phyloP scores from a whole-genome alignment of 179 eudicot genomes.

The Spinacia oleracea region DNA sequence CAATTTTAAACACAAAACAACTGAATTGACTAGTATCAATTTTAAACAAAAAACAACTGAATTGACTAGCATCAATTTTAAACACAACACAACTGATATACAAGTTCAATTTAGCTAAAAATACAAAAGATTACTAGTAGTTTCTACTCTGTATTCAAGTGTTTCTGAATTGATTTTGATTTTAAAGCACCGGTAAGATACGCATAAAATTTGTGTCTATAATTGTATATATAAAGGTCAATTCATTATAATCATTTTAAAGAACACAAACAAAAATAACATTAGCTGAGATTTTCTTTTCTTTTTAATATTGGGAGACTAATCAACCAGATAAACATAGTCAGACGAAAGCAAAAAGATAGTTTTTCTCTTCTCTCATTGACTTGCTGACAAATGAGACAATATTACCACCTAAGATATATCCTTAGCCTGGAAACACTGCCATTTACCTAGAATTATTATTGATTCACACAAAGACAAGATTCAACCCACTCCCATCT shows the following conservation, averaged over 20 bases:
- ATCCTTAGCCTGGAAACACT: background rate
- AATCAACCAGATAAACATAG: background rate
- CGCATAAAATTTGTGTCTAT: background rate
- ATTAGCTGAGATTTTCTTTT: background rate
- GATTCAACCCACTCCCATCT: background rate
- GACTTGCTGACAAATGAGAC: slow-evolving; percentile 4
- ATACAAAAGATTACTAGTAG: background rate
- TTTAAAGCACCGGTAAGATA: background rate
- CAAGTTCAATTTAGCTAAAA: background rate
- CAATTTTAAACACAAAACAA: no score
- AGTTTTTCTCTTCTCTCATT: background rate
- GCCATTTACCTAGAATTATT: background rate
- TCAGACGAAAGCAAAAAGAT: slow-evolving; percentile 1
- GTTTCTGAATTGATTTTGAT: background rate
- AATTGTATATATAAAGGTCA: background rate
- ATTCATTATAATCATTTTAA: background rate
- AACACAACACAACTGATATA: background rate
- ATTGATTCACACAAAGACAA: background rate
- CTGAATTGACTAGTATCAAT: background rate
- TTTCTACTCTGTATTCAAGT: background rate
- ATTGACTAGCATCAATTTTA: background rate
- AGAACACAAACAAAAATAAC: background rate
- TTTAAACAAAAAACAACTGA: no score
- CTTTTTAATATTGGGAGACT: slow-evolving; percentile 5
- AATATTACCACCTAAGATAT: background rate